Evolutionary conservation across 148 eudicot species (phyloP).

Genomic region (Rhododendron griersonianum): DNA sequence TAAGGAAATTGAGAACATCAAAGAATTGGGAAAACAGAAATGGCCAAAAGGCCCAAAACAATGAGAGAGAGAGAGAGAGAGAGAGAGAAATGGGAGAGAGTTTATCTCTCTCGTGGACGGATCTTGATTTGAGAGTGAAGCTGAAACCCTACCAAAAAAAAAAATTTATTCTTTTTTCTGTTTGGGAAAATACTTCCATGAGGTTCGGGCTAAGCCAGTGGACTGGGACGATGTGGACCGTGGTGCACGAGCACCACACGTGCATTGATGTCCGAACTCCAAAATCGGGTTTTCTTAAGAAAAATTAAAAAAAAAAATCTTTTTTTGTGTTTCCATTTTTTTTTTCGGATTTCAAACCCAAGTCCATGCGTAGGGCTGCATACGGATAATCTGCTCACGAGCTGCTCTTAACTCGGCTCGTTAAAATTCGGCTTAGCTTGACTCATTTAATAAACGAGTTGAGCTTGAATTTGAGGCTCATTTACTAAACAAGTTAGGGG

Average conservation of each 20-base stretch:
- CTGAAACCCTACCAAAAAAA: conserved; percentile 15
- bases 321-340: neutral
- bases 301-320: too few relatives aligned
- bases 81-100: conserved; percentile 10
- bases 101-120: neutral
- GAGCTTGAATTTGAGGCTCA: too few relatives aligned
- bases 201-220: conserved; percentile 20
- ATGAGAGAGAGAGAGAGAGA: neutral
- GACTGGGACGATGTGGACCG: conserved; percentile 10
- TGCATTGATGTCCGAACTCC: conserved; percentile 27
- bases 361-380: neutral
- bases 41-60: neutral
- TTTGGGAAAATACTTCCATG: neutral
- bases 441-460: too few relatives aligned
- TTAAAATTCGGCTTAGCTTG: too few relatives aligned
- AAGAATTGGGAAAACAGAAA: conserved; percentile 2
- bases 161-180: neutral
- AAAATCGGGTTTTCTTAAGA: conserved; percentile 14
- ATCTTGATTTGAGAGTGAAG: conserved; percentile 23
- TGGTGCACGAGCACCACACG: conserved; percentile 41
- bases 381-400: too few relatives aligned
- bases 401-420: too few relatives aligned
- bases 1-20: neutral
- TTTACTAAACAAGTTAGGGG: too few relatives aligned
- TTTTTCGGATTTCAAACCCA: neutral